These are phyloP conservation scores for Ceratocystis alfenasii DNA, from an alignment of 2,329 filamentous ascomycete species.

Conservation along the genomic window DNA sequence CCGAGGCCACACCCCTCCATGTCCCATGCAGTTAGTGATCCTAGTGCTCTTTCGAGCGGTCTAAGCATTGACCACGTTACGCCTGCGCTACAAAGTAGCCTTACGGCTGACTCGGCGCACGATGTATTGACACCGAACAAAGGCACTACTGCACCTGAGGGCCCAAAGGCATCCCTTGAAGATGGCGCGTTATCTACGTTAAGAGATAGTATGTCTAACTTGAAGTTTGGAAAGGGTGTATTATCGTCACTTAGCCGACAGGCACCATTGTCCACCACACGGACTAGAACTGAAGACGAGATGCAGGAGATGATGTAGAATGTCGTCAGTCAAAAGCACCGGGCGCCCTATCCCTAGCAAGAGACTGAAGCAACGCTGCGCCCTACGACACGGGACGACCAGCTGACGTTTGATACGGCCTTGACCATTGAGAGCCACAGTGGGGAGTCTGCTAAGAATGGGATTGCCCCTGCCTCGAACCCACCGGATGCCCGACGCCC, in stretches of 20 bases:
- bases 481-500: not conserved
- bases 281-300: constrained; percentile 32
- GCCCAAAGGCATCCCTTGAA: not conserved
- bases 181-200: constrained; percentile 32
- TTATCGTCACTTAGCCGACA: constrained; percentile 24
- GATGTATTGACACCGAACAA: constrained; percentile 36
- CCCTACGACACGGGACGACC: constrained; percentile 16
- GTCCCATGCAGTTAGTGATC: constrained; percentile 26
- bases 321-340: constrained; percentile 30
- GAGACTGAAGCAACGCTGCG: constrained; percentile 28
- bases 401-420: constrained; percentile 22
- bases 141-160: constrained; percentile 24
- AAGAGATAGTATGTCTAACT: constrained; percentile 37
- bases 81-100: constrained; percentile 8
- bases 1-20: constrained; percentile 25
- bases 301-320: constrained; percentile 38
- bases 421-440: constrained; percentile 14
- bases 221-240: constrained; percentile 39
- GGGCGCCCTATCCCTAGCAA: constrained; percentile 29
- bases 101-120: constrained; percentile 43
- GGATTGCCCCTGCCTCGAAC: not conserved
- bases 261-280: constrained; percentile 21
- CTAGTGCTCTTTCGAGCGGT: constrained; percentile 17
- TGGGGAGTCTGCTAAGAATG: constrained; percentile 8
- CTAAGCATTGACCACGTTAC: not conserved